A percentile compares a stretch with the other conserved stretches of the same genome.
Conservation (phyloP, 805 yeast genomes). For the Suhomyces xylopsoci region DNA sequence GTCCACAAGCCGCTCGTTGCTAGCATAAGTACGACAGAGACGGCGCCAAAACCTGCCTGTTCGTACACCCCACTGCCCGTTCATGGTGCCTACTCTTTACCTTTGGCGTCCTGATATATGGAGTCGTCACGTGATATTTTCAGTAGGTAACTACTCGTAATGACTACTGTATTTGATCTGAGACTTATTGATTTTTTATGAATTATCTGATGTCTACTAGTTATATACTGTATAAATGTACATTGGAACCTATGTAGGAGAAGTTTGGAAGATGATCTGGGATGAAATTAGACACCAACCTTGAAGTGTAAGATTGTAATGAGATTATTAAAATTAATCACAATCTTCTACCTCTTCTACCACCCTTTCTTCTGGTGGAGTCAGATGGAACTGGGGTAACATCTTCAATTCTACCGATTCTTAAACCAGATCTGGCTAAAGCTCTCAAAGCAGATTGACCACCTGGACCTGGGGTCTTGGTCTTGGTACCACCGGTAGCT, state of each 20-base stretch:
- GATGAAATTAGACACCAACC: background rate
- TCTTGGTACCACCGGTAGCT: constrained; percentile 99
- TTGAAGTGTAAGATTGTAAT: background rate
- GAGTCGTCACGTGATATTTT: background rate
- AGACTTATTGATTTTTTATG: background rate
- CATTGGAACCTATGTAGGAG: constrained; percentile 5
- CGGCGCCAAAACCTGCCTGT: background rate
- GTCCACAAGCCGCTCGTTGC: background rate
- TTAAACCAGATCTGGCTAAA: constrained; percentile 98
- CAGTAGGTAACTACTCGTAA: background rate
- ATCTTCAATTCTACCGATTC: constrained; percentile 99
- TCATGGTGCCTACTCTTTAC: background rate
- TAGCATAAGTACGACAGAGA: background rate
- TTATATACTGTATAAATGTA: constrained; percentile 6
- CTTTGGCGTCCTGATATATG: background rate
- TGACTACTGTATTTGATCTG: background rate
- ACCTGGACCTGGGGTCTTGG: constrained; percentile 99
- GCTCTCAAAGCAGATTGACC: constrained; percentile 99
- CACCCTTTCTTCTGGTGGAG: constrained; percentile 99
- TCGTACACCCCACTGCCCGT: background rate
- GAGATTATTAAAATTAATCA: constrained; percentile 32
- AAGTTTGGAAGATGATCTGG: background rate
- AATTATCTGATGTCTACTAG: background rate
- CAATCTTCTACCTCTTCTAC: constrained; percentile 99
- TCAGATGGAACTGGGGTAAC: constrained; percentile 99